Conservation (phyloP, 1,284 basidiomycete genomes). For the Irpex rosettiformis region DNA sequence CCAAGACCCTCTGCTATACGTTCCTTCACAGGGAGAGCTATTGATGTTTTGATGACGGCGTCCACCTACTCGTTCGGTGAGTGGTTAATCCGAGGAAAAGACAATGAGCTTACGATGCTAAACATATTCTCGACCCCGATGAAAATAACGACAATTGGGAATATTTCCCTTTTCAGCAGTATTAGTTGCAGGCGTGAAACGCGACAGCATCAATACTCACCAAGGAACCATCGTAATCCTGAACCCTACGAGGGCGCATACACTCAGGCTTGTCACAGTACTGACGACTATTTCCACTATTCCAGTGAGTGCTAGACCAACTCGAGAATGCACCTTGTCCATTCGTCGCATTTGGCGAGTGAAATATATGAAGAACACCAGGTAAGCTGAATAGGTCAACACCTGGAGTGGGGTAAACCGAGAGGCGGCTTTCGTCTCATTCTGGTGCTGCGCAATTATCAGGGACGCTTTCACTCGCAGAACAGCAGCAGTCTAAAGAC, state of each 20-base stretch:
- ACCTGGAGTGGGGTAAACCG: conserved; percentile 61
- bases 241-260: conserved; percentile 84
- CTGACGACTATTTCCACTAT: conserved; percentile 88
- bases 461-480: background rate
- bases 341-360: conserved; percentile 76
- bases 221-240: conserved; percentile 86
- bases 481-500: conserved; percentile 17
- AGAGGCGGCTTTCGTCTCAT: conserved; percentile 27
- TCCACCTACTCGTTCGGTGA: conserved; percentile 56
- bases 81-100: conserved; percentile 1
- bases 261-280: conserved; percentile 90
- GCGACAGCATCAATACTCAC: conserved; percentile 37
- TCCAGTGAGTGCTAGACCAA: conserved; percentile 92
- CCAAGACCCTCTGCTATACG: conserved; percentile 88
- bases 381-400: conserved; percentile 79
- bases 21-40: conserved; percentile 88
- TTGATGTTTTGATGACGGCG: conserved; percentile 86
- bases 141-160: conserved; percentile 94
- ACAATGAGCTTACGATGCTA: conserved; percentile 64
- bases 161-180: conserved; percentile 57
- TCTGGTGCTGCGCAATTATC: conserved; percentile 43
- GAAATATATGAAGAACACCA: conserved; percentile 77
- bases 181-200: conserved; percentile 12
- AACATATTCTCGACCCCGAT: conserved; percentile 99
- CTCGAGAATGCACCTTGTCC: conserved; percentile 84